A percentile compares a stretch with the other conserved stretches of the same genome.
Evolutionary conservation across 2,329 filamentous ascomycete species (phyloP).

Genomic region (Huntiella omanensis): DNA sequence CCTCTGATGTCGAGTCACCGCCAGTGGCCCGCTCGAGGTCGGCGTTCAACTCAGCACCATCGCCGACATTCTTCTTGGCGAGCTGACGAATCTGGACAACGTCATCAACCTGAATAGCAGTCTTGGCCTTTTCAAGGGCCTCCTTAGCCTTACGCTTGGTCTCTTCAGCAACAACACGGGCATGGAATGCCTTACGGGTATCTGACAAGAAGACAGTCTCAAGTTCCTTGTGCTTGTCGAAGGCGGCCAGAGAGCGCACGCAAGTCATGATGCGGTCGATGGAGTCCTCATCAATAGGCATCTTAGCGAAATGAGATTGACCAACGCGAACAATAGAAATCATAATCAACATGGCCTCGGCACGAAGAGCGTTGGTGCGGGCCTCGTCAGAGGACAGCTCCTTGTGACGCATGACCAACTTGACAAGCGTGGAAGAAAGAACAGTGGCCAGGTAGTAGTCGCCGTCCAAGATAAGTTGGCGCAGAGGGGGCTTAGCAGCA

Average conservation of each 20-base stretch:
- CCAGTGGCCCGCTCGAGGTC: conserved; percentile 90
- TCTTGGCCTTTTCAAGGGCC: conserved; percentile 80
- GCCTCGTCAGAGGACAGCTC: conserved; percentile 75
- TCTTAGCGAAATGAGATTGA: conserved; percentile 97
- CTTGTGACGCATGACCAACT: conserved; percentile 91
- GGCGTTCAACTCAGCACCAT: conserved; percentile 64
- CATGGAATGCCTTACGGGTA: conserved; percentile 84
- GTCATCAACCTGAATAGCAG: conserved; percentile 87
- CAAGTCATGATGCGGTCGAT: conserved; percentile 98
- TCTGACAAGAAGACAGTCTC: conserved; percentile 88
- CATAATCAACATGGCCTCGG: conserved; percentile 98
- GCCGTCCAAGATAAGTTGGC: conserved; percentile 87
- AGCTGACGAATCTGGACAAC: conserved; percentile 84
- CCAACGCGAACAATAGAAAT: conserved; percentile 96
- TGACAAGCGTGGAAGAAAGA: conserved; percentile 87
- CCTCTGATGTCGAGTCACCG: conserved; percentile 65
- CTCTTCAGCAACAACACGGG: conserved; percentile 94
- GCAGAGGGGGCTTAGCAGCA: conserved; percentile 84
- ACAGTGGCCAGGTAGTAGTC: conserved; percentile 94
- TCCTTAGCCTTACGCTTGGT: conserved; percentile 95
- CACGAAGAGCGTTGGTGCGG: conserved; percentile 81
- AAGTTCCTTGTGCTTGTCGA: conserved; percentile 72
- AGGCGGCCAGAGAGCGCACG: conserved; percentile 79
- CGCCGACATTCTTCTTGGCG: conserved; percentile 70
- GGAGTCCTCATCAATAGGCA: conserved; percentile 91